phyloP scores from a whole-genome alignment of 352 stramenopile species.

The Phytophthora hybrid region DNA sequence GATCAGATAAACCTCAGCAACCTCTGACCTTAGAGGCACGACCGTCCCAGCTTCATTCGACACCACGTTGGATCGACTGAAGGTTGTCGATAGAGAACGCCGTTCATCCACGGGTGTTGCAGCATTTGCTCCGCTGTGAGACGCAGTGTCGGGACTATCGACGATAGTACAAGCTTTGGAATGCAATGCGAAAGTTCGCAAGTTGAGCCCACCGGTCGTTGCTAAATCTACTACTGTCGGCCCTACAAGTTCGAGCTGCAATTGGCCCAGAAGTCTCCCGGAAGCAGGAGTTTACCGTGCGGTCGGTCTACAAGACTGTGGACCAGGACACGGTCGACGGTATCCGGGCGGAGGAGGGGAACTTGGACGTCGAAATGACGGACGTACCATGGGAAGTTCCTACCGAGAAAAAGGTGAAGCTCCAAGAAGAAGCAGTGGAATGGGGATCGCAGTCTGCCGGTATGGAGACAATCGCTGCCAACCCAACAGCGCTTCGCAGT shows the following conservation, averaged over 20 bases:
- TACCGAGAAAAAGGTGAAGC: background rate
- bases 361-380: constrained; percentile 30
- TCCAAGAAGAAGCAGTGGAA: background rate
- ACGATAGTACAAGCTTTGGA: background rate
- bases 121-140: constrained; percentile 92
- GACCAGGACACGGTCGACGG: constrained; percentile 49
- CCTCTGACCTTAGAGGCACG: constrained; percentile 26
- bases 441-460: background rate
- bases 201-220: constrained; percentile 39
- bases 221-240: constrained; percentile 53
- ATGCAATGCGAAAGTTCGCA: constrained; percentile 18
- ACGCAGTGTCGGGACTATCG: constrained; percentile 77
- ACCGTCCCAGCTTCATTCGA: constrained; percentile 30
- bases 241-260: constrained; percentile 57
- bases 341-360: constrained; percentile 28
- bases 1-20: constrained; percentile 43
- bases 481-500: background rate
- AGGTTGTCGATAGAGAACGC: background rate
- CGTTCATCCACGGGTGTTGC: constrained; percentile 91
- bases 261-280: constrained; percentile 41
- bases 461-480: background rate
- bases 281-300: constrained; percentile 49
- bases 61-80: background rate
- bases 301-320: constrained; percentile 53
- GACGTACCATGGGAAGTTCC: background rate